These are phyloP conservation scores for Globisporangium lucens DNA, from an alignment of 352 stramenopile species.

Conservation along the genomic window DNA sequence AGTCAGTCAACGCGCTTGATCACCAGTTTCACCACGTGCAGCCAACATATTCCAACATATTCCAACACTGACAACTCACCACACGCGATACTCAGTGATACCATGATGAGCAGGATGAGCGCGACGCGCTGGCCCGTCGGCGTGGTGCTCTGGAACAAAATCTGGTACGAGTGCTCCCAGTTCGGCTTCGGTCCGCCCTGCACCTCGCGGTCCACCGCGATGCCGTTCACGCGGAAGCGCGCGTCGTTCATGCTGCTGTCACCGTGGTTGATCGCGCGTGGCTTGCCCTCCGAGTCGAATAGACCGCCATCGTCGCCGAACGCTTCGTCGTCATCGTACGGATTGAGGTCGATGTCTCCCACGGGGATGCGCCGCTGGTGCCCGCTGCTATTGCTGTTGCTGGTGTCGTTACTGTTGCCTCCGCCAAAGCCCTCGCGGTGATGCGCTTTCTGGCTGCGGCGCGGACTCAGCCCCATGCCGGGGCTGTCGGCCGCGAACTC, in stretches of 20 bases:
- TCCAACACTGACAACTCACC: constrained; percentile 25
- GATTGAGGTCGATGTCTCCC: constrained; percentile 21
- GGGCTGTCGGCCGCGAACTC: constrained; percentile 31
- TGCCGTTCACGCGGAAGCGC: constrained; percentile 71
- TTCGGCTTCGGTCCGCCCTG: constrained; percentile 56
- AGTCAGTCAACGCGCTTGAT: background rate
- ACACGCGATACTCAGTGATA: constrained; percentile 62
- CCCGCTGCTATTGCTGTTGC: constrained; percentile 2
- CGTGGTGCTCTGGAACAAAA: constrained; percentile 72
- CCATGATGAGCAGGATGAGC: constrained; percentile 63
- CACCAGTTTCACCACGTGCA: background rate
- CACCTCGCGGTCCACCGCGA: constrained; percentile 70
- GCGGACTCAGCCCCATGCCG: constrained; percentile 29
- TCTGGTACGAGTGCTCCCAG: constrained; percentile 70
- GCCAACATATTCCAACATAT: background rate
- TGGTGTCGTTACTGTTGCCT: background rate
- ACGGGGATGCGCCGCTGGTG: constrained; percentile 16
- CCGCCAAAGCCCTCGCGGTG: background rate
- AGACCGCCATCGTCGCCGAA: constrained; percentile 23
- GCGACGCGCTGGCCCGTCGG: constrained; percentile 62
- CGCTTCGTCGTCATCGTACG: constrained; percentile 19
- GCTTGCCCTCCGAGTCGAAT: constrained; percentile 40
- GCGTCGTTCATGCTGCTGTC: constrained; percentile 34
- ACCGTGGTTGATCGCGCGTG: constrained; percentile 22
- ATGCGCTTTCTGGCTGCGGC: constrained; percentile 26